These are phyloP conservation scores for Claviceps purpurea DNA, from an alignment of 2,329 filamentous ascomycete genomes.

Conservation along the genomic window DNA sequence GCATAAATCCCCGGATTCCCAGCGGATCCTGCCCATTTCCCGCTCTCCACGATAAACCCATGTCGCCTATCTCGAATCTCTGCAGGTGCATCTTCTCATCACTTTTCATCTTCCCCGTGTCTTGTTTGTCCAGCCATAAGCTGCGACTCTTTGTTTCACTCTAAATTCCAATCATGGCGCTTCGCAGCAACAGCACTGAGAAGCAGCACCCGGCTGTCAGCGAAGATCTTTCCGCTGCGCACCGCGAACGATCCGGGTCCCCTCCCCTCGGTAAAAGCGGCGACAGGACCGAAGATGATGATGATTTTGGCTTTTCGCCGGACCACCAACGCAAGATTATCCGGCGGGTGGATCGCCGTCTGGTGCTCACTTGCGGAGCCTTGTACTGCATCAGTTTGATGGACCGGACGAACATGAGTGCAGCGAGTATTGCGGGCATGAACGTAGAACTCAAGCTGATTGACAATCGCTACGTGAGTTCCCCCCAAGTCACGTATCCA, in stretches of 20 bases:
- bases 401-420: constrained; percentile 66
- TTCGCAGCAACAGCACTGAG: constrained; percentile 10
- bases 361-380: constrained; percentile 46
- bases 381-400: constrained; percentile 67
- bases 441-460: constrained; percentile 30
- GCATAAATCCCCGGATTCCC: too few species aligned
- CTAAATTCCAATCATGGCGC: constrained; percentile 11
- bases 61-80: too few species aligned
- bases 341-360: constrained; percentile 51
- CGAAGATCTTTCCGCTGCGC: constrained; percentile 6
- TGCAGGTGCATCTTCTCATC: too few species aligned
- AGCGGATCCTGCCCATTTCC: too few species aligned
- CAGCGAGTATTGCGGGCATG: constrained; percentile 59
- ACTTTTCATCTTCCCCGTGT: too few species aligned
- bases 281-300: constrained; percentile 32
- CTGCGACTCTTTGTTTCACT: too few species aligned
- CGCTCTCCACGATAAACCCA: too few species aligned
- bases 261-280: constrained; percentile 11
- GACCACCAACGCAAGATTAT: constrained; percentile 58
- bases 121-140: too few species aligned
- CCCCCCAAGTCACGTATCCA: too few species aligned
- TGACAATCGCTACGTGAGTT: constrained; percentile 32
- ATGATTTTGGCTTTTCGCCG: constrained; percentile 36
- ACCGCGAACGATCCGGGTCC: constrained; percentile 12
- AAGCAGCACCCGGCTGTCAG: constrained; percentile 8